A percentile compares a stretch with the other conserved stretches of the same genome.
Evolutionary conservation across 2,329 filamentous ascomycete species (phyloP).

Genomic region (Akanthomyces uredinophilus): DNA sequence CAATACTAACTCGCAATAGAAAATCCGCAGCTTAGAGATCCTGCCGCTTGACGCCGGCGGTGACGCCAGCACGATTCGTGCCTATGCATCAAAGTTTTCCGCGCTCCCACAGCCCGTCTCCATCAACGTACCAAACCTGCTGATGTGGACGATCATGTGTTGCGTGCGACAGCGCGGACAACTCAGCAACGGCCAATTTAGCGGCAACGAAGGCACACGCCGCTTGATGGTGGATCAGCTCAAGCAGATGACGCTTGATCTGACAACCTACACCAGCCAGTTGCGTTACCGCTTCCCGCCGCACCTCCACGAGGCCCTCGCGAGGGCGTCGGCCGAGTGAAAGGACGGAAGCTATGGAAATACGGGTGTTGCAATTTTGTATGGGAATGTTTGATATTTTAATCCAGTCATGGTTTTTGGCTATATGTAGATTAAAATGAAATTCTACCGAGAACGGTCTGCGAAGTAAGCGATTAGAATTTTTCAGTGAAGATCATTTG

Average conservation of each 20-base stretch:
- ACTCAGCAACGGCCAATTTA: conserved; percentile 66
- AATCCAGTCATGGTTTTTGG: conserved; percentile 2
- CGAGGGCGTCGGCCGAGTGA: conserved; percentile 69
- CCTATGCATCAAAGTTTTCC: conserved; percentile 75
- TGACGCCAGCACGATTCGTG: conserved; percentile 73
- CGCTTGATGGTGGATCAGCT: conserved; percentile 63
- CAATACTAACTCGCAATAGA: conserved; percentile 40
- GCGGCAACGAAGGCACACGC: conserved; percentile 62
- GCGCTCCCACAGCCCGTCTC: conserved; percentile 74
- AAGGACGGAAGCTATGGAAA: too few species aligned
- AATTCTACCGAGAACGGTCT: background rate
- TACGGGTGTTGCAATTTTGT: background rate
- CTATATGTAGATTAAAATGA: conserved; percentile 10
- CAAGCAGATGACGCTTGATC: conserved; percentile 76
- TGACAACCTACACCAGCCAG: conserved; percentile 91
- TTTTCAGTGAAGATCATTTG: background rate
- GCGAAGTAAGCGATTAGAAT: background rate
- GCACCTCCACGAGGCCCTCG: conserved; percentile 81
- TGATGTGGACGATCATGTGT: conserved; percentile 90
- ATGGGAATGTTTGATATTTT: conserved; percentile 1
- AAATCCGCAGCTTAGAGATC: conserved; percentile 69
- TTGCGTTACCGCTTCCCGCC: conserved; percentile 86
- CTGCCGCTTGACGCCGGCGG: conserved; percentile 72
- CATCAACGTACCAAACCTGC: conserved; percentile 81
- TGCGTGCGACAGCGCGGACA: conserved; percentile 74